Percentiles rank a stretch among this genome's conserved stretches.
Evolutionary conservation across 441 rosid species (phyloP).

Genomic region (Brassica hybrid): DNA sequence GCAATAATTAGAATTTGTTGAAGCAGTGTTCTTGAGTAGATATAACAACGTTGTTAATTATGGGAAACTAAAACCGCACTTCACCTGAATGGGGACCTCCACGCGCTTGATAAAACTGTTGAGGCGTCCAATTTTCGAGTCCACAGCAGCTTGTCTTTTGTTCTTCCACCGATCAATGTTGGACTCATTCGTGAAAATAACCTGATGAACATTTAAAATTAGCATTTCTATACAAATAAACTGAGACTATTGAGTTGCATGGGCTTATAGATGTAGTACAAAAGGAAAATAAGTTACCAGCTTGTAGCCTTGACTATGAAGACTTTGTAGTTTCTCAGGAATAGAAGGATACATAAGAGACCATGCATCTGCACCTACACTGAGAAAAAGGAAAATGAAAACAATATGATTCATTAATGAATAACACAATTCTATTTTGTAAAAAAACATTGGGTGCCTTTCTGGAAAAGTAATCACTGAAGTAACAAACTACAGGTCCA

Average conservation of each 20-base stretch:
- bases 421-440: neutral
- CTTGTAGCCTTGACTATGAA: conserved; percentile 83
- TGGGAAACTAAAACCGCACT: conserved; percentile 10
- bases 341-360: conserved; percentile 86
- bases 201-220: conserved; percentile 47
- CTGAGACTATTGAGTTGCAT: neutral
- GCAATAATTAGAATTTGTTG: neutral
- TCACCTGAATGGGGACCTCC: conserved; percentile 90
- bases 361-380: conserved; percentile 89
- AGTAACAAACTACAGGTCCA: neutral
- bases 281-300: conserved; percentile 56
- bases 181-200: conserved; percentile 92
- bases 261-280: conserved; percentile 1
- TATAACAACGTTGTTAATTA: conserved; percentile 5
- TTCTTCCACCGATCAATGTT: conserved; percentile 97
- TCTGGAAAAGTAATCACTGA: neutral
- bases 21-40: neutral
- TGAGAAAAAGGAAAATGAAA: conserved; percentile 44
- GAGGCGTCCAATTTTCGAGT: conserved; percentile 91
- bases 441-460: neutral
- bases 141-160: conserved; percentile 87
- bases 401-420: neutral
- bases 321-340: conserved; percentile 73
- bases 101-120: conserved; percentile 69
- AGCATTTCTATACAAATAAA: neutral